Percentiles rank a stretch among this genome's conserved stretches.
phyloP scores from a whole-genome alignment of 1,284 basidiomycete species.

The Laetiporus sulphureus region DNA sequence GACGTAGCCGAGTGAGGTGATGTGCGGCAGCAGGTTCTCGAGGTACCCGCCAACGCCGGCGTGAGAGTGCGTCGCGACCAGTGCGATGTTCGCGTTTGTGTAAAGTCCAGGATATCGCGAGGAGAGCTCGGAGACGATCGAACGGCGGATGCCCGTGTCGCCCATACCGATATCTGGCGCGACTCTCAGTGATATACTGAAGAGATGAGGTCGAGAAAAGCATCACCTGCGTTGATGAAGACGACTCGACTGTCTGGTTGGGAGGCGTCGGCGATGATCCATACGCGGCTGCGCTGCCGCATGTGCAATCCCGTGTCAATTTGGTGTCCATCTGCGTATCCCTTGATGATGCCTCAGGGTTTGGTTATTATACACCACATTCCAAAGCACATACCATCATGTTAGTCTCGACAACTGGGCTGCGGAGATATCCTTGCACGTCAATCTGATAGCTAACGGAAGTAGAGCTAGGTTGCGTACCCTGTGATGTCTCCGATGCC shows the following conservation, averaged over 20 bases:
- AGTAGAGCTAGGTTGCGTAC: conserved; percentile 26
- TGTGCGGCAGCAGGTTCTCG: conserved; percentile 70
- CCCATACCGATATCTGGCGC: conserved; percentile 79
- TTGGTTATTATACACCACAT: conserved; percentile 3
- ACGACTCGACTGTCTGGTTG: conserved; percentile 55
- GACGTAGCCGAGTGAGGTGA: conserved; percentile 73
- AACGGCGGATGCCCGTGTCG: conserved; percentile 69
- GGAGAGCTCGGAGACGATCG: conserved; percentile 55
- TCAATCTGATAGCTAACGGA: conserved; percentile 6
- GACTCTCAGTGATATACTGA: too few relatives aligned
- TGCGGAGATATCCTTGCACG: conserved; percentile 19
- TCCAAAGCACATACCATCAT: conserved; percentile 48
- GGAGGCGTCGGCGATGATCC: conserved; percentile 62
- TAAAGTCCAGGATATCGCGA: conserved; percentile 58
- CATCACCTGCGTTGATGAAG: conserved; percentile 67
- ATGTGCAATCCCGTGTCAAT: conserved; percentile 77
- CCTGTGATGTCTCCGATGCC: conserved; percentile 78
- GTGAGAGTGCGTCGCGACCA: conserved; percentile 75
- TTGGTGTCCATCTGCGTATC: conserved; percentile 65
- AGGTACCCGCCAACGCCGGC: conserved; percentile 77
- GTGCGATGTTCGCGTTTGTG: conserved; percentile 65
- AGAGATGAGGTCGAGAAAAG: too few relatives aligned
- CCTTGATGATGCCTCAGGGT: conserved; percentile 33
- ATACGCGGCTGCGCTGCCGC: conserved; percentile 72
- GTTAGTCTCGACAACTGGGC: conserved; percentile 72